These are phyloP conservation scores for Sporobolus alterniflorus DNA, from an alignment of 202 grass and related monocot genomes.

Conservation along the genomic window DNA sequence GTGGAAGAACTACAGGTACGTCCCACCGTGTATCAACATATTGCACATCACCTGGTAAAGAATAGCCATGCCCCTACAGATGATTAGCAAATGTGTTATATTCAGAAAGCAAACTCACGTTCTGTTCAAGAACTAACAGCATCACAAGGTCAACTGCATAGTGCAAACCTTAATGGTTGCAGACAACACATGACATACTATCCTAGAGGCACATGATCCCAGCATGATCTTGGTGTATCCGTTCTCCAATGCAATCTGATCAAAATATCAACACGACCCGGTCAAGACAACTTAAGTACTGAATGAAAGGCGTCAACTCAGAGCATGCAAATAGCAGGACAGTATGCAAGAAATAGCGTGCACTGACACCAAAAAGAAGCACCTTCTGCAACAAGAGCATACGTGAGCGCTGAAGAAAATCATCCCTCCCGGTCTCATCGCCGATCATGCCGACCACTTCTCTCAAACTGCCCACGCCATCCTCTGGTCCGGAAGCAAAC, in stretches of 20 bases:
- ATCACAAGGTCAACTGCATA: constrained; percentile 27
- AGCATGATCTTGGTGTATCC: constrained; percentile 84
- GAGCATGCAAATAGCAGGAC: constrained; percentile 2
- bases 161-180: constrained; percentile 81
- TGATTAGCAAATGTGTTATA: constrained; percentile 19
- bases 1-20: constrained; percentile 79
- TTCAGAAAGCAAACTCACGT: neutral
- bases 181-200: constrained; percentile 84
- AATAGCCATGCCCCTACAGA: constrained; percentile 86
- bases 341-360: neutral
- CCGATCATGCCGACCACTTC: constrained; percentile 50
- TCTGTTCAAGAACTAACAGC: constrained; percentile 12
- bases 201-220: constrained; percentile 77
- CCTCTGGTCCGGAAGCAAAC: constrained; percentile 41
- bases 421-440: constrained; percentile 88
- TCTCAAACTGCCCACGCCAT: constrained; percentile 38
- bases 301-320: neutral
- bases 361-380: constrained; percentile 24
- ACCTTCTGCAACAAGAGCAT: constrained; percentile 88
- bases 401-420: constrained; percentile 64
- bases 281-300: neutral
- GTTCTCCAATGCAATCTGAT: constrained; percentile 76
- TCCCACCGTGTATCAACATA: constrained; percentile 88
- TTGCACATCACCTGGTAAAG: constrained; percentile 96
- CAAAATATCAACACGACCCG: constrained; percentile 26